Evolutionary conservation across 1,284 basidiomycete genomes (phyloP).

Genomic region (Leccinum angustisporum): DNA sequence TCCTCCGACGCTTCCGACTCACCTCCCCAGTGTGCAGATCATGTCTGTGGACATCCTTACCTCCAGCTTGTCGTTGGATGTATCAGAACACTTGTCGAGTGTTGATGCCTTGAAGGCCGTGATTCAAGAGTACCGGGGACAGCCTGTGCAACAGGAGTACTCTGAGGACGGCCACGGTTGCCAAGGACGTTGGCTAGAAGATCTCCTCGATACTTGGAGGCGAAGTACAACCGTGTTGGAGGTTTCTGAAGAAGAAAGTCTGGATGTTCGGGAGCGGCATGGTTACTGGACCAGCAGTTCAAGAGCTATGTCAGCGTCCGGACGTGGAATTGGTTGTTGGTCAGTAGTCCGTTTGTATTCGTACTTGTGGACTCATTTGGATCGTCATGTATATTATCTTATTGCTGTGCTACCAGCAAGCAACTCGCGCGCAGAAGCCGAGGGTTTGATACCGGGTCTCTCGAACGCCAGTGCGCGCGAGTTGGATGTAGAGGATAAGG

Average conservation of each 20-base stretch:
- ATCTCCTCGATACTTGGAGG: slow-evolving; percentile 49
- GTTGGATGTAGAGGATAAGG: slow-evolving; percentile 63
- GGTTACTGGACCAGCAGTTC: slow-evolving; percentile 84
- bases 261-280: slow-evolving; percentile 89
- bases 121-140: slow-evolving; percentile 41
- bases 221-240: slow-evolving; percentile 6
- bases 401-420: slow-evolving; percentile 53
- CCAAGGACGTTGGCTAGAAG: slow-evolving; percentile 62
- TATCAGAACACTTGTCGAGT: too few relatives aligned
- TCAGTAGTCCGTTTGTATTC: slow-evolving; percentile 40
- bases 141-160: slow-evolving; percentile 36
- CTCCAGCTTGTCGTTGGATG: slow-evolving; percentile 74
- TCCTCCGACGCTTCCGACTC: slow-evolving; percentile 41
- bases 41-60: slow-evolving; percentile 91
- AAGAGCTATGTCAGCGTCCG: slow-evolving; percentile 54
- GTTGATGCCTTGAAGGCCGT: slow-evolving; percentile 62
- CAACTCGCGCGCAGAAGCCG: slow-evolving; percentile 65
- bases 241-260: slow-evolving; percentile 58
- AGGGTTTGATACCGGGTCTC: slow-evolving; percentile 52
- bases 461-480: slow-evolving; percentile 57
- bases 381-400: slow-evolving; percentile 10
- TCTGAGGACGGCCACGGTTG: slow-evolving; percentile 69
- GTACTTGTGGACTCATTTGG: slow-evolving; percentile 17
- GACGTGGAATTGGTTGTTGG: slow-evolving; percentile 76
- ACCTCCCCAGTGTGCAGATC: slow-evolving; percentile 64